Evolutionary conservation across 352 stramenopile species (phyloP), one percentile per base, ranked within the genome.

Genomic region (Pythium rishiriense): DNA sequence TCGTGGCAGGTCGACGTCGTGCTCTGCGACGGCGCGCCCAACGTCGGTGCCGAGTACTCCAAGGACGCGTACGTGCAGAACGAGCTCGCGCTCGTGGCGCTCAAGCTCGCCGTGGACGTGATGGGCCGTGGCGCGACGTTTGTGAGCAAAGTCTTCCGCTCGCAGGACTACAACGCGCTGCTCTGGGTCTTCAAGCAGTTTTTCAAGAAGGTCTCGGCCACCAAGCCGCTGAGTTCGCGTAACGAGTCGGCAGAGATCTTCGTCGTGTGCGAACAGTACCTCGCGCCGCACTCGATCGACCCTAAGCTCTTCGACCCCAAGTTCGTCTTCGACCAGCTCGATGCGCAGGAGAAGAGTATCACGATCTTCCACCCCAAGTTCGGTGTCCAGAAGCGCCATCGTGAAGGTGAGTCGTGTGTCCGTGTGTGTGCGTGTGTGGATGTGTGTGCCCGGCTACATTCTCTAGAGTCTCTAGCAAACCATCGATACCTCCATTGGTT

Each of bases 211-310:
- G 97, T 99, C 12, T 91, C 97, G 65, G 97, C 96, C 0, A 98
- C 98, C 50, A 99, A 99, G 80, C 98, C 98, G n/a, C 83, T 97
- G 33, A 98, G 96, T 11, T 99, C 91, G 58, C 92, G 98, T 78
- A 97, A 94, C 67, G 97, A 99, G 68, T 99, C 96, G 12, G 97
- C 98, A n/a, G 98, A 99, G 80, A 99, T 99, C 72, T 99, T 99
- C 76, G 95, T 99, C 19, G 93, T 99, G 1, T 99, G 97, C 74
- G 75, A 94, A 62, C 84, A 95, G 29, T 99, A 98, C 75, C 74
- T 98, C 41, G 93, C 91, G 5, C 97, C 98, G 1, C 85, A 98
- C 58, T 98, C 96, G 48, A 99, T 99, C 68, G 98, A 99, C 76
- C 81, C 97, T 1, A 94, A 98, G 61, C 83, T 99, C 25, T 96